phyloP scores from a whole-genome alignment of 495 filamentous ascomycete species.

The Xanthoparmelia taractica region DNA sequence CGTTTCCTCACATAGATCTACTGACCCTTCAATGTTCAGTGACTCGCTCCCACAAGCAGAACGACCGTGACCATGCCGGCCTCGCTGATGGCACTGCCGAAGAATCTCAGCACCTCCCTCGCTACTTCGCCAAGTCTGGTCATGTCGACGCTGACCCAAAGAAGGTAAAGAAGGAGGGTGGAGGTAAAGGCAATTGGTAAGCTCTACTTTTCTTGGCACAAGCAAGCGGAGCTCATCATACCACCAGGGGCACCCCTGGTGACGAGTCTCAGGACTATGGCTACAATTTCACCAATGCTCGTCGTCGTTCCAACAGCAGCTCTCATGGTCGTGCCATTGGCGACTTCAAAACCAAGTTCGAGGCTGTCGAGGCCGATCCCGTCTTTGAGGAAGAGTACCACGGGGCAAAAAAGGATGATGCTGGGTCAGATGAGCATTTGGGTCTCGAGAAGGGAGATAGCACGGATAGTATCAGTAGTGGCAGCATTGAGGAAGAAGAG shows the following conservation, averaged over 20 bases:
- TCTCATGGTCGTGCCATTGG: conserved; percentile 51
- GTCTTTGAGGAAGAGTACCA: conserved; percentile 82
- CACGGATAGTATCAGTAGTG: conserved; percentile 34
- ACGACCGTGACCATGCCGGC: conserved; percentile 76
- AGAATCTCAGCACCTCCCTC: conserved; percentile 59
- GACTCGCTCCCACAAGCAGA: conserved; percentile 91
- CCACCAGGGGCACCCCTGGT: conserved; percentile 66
- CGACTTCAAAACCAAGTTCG: conserved; percentile 82
- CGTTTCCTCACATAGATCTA: background rate
- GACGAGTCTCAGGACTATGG: conserved; percentile 73
- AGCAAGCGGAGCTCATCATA: conserved; percentile 3
- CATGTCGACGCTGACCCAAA: conserved; percentile 74
- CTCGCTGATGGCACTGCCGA: conserved; percentile 58
- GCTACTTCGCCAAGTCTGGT: conserved; percentile 86
- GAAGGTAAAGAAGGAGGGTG: conserved; percentile 94
- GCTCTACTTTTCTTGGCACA: conserved; percentile 23
- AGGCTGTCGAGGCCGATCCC: conserved; percentile 72
- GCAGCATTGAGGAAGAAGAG: conserved; percentile 39
- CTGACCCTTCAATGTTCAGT: conserved; percentile 42
- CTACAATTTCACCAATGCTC: conserved; percentile 75
- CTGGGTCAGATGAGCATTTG: conserved; percentile 36
- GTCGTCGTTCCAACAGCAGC: conserved; percentile 88
- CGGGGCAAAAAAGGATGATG: conserved; percentile 44
- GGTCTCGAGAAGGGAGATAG: conserved; percentile 44
- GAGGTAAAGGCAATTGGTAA: conserved; percentile 91